Base-by-base conservation (phyloP, 257 asterid genomes). In the Striga asiatica region DNA sequence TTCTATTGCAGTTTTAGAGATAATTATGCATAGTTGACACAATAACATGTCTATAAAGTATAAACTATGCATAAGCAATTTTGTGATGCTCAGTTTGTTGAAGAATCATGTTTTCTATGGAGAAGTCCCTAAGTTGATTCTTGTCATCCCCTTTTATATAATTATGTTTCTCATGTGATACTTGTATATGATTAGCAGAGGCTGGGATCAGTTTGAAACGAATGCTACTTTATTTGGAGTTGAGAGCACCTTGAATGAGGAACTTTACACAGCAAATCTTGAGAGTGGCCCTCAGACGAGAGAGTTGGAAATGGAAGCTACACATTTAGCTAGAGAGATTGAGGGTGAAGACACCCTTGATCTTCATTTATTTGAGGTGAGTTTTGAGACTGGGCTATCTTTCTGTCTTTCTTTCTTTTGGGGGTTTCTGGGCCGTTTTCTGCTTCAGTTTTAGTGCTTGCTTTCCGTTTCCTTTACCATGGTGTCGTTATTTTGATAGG, bases 131-230 rank as follows among this genome's bases (percentile, higher is more conserved):
- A 28, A 25, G 62, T 45, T 53, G 45, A 37, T 50, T 28, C 23
- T 37, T 32, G 19, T 8, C n/a, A n/a, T 39, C 8, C 29, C 37
- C 47, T 18, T 50, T 60, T 28, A 25, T 38, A 50, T 50, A 42
- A 54, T 56, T 38, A 21, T 49, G 53, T 32, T 48, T 27, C 35
- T 71, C 38, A 27, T 35, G 17, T 56, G 27, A 25, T 63, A 23
- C 37, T 19, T 50, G 14, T 65, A 10, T 23, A 43, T 55, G 27
- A 6, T 8, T 61, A 31, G 67, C 74, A 92, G 99, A 79, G 85
- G 97, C 56, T 92, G 99, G 99, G 86, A 92, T 75, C 99, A 92
- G 67, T 92, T 92, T 71, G 81, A 81, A 69, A 91, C 74, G 66
- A 92, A 92, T 66, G 84, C 79, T 68, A 63, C 85, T 12, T 75